Conservation (phyloP, 495 filamentous ascomycete species). For the Penicillium longicatenatum region DNA sequence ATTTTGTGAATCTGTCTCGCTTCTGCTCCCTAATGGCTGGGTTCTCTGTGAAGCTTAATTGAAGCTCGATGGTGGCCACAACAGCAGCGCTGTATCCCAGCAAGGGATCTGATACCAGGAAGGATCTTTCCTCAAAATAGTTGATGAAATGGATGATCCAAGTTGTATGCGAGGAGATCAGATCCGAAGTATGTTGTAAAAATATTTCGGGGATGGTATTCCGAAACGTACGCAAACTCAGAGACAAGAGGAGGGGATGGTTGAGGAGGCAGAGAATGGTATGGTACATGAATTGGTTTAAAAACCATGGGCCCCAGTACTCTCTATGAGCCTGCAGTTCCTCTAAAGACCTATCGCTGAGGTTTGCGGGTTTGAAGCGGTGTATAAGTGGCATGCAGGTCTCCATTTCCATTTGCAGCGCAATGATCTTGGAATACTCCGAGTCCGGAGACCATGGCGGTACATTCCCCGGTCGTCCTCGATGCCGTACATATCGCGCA, state of each 20-base stretch:
- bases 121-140: conserved; percentile 45
- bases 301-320: conserved; percentile 51
- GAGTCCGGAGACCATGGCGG: conserved; percentile 54
- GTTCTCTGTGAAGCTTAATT: conserved; percentile 49
- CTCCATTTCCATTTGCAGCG: conserved; percentile 51
- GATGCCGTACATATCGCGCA: conserved; percentile 45
- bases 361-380: conserved; percentile 47
- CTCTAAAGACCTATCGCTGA: conserved; percentile 41
- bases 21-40: conserved; percentile 41
- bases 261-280: conserved; percentile 52
- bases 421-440: conserved; percentile 50
- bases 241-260: conserved; percentile 47
- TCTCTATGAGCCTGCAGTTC: conserved; percentile 42
- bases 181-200: conserved; percentile 48
- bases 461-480: conserved; percentile 45
- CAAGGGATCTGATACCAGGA: conserved; percentile 48
- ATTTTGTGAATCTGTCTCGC: conserved; percentile 46
- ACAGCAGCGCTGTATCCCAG: conserved; percentile 53
- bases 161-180: conserved; percentile 48
- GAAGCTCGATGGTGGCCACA: conserved; percentile 52
- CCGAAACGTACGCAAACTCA: conserved; percentile 48
- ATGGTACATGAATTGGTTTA: conserved; percentile 53
- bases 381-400: conserved; percentile 49
- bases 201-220: conserved; percentile 53
- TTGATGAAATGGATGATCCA: conserved; percentile 54